These are phyloP conservation scores for Maudiozyma serrabonitensis DNA, from an alignment of 805 yeast genomes.

Conservation along the genomic window DNA sequence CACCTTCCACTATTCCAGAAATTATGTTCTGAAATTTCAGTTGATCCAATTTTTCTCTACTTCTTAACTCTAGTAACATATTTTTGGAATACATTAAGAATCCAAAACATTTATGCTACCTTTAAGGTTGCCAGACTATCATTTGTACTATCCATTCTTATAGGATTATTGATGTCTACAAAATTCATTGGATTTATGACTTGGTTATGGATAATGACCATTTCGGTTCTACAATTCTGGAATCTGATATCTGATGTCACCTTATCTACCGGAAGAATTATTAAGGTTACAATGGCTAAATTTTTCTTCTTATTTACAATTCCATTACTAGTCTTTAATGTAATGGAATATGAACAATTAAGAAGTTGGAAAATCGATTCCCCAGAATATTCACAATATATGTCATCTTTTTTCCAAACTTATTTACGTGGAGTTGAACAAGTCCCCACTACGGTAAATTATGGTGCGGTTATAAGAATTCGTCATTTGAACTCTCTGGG, in stretches of 20 bases:
- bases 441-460: slow-evolving; percentile 54
- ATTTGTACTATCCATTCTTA: slow-evolving; percentile 38
- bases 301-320: slow-evolving; percentile 36
- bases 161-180: slow-evolving; percentile 50
- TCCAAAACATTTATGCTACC: slow-evolving; percentile 31
- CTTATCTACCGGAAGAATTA: slow-evolving; percentile 31
- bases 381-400: slow-evolving; percentile 27
- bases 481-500: slow-evolving; percentile 65
- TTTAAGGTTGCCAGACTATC: slow-evolving; percentile 44
- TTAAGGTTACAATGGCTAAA: slow-evolving; percentile 35
- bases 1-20: slow-evolving; percentile 12
- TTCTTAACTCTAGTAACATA: slow-evolving; percentile 40
- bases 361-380: slow-evolving; percentile 10
- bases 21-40: slow-evolving; percentile 9
- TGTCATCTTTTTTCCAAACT: slow-evolving; percentile 62
- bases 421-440: slow-evolving; percentile 35
- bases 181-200: slow-evolving; percentile 69
- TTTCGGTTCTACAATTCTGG: slow-evolving; percentile 50
- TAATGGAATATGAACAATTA: slow-evolving; percentile 45
- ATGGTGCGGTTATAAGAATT: slow-evolving; percentile 62
- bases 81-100: slow-evolving; percentile 40
- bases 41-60: slow-evolving; percentile 38
- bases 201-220: slow-evolving; percentile 48
- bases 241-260: slow-evolving; percentile 55
- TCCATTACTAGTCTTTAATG: slow-evolving; percentile 51